Base-by-base conservation (phyloP, 164 flowering plant genomes). In the Berberis vulgaris region DNA sequence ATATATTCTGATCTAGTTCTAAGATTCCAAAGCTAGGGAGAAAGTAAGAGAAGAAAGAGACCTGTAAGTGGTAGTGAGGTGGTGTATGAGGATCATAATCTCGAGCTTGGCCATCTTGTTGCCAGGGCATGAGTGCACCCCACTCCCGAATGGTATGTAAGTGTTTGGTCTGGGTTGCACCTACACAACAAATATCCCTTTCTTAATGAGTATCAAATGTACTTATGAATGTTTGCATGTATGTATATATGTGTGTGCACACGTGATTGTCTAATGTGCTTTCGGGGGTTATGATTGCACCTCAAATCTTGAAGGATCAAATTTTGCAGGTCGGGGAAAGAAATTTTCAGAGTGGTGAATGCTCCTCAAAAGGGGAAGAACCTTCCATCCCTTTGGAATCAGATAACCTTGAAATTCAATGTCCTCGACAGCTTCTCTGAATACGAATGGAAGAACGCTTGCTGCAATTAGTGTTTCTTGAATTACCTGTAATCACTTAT, bases 341-440 rank as follows among this genome's bases (percentile, higher is more conserved):
- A 81, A 80, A 46, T 89, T 85, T 5, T 84, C 72, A 65, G 65
- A 77, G 66, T 89, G 89, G 72, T 93, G 98, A 69, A 93, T 88
- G 81, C 64, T 84, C 74, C 98, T 77, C 71, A 93, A 93, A 63
- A 93, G 90, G 2, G 98, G 98, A 49, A 93, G 86, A 64, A 92
- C 96, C 72, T 92, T 92, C 98, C 98, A 92, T 10, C 98, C 98
- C 73, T 76, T 88, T 0, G 96, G 98, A 54, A 92, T 89, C 2
- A 85, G 6, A 64, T 77, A 93, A 41, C 98, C 98, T 70, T 87
- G 78, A 57, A 84, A 78, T 66, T 91, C 98, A 1, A 91, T 87
- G 63, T 89, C 98, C 65, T 87, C 71, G 0, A 89, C 91, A 1
- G 96, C 95, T 76, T 91, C 98, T 77, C 98, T 86, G 73, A 86